Conservation (phyloP, 1,139 yeast species). For the Wickerhamomyces sp. region DNA sequence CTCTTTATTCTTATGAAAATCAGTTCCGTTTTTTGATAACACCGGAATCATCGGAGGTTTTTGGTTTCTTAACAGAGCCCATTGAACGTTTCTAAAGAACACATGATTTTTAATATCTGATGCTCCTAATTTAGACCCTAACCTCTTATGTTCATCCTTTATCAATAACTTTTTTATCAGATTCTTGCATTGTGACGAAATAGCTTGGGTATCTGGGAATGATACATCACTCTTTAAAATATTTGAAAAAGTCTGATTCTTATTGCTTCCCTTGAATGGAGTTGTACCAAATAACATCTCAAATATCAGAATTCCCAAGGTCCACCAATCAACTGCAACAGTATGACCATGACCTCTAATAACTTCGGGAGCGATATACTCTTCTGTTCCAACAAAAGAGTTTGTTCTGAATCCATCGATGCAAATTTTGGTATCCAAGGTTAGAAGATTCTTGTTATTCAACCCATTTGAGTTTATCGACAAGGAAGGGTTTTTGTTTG, state of each 20-base stretch:
- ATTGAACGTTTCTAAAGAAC: constrained; percentile 84
- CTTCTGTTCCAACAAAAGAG: constrained; percentile 97
- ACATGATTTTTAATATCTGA: constrained; percentile 88
- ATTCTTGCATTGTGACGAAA: constrained; percentile 72
- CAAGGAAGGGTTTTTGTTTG: constrained; percentile 49
- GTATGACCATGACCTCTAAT: constrained; percentile 97
- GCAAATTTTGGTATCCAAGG: constrained; percentile 85
- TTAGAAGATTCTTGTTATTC: constrained; percentile 23
- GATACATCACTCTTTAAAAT: constrained; percentile 78
- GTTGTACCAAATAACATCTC: constrained; percentile 96
- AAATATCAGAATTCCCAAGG: constrained; percentile 82
- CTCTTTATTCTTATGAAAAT: constrained; percentile 29
- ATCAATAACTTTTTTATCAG: constrained; percentile 75
- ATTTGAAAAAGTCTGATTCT: constrained; percentile 86
- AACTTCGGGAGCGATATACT: constrained; percentile 96
- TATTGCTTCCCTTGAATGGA: constrained; percentile 87
- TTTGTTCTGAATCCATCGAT: constrained; percentile 95
- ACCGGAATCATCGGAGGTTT: constrained; percentile 95
- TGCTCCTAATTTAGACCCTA: constrained; percentile 93
- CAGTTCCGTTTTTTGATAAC: constrained; percentile 54
- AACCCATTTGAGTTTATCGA: constrained; percentile 17
- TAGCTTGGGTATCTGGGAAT: constrained; percentile 55
- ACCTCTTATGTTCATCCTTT: constrained; percentile 81
- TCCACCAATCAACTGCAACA: constrained; percentile 99
- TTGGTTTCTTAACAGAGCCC: constrained; percentile 91